These are phyloP conservation scores for Ceratobasidium papillatum DNA, from an alignment of 1,284 basidiomycete species.

Conservation along the genomic window DNA sequence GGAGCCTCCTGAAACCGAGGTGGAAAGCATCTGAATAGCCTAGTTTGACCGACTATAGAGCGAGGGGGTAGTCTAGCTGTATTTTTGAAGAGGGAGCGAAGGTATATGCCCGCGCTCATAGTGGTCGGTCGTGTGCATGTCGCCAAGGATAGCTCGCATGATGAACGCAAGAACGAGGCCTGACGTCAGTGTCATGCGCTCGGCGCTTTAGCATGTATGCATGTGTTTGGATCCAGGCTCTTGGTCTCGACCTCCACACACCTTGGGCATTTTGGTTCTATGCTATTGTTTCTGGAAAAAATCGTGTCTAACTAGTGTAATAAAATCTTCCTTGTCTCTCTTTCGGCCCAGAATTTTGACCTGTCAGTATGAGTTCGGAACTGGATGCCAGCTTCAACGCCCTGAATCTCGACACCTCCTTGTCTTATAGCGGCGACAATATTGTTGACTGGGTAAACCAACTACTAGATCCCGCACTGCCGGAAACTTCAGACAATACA, in stretches of 20 bases:
- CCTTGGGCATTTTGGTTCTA: not conserved
- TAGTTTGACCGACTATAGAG: not conserved
- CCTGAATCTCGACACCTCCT: slow-evolving; percentile 6
- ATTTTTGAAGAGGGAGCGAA: not conserved
- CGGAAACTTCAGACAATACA: slow-evolving; percentile 58
- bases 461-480: slow-evolving; percentile 48
- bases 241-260: not conserved
- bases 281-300: too few species aligned
- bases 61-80: not conserved
- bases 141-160: slow-evolving; percentile 1
- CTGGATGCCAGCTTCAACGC: slow-evolving; percentile 2
- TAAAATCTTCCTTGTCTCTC: not conserved
- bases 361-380: slow-evolving; percentile 1
- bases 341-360: not conserved
- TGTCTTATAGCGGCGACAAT: slow-evolving; percentile 44
- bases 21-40: slow-evolving; percentile 10
- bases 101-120: slow-evolving; percentile 17
- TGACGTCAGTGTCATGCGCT: slow-evolving; percentile 27
- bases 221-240: not conserved
- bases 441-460: slow-evolving; percentile 48
- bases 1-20: not conserved
- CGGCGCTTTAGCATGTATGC: not conserved
- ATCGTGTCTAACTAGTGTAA: not conserved
- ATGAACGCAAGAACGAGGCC: slow-evolving; percentile 24
- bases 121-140: slow-evolving; percentile 18